These are phyloP conservation scores for Xylaria scruposa DNA, from an alignment of 495 filamentous ascomycete genomes.

Conservation along the genomic window DNA sequence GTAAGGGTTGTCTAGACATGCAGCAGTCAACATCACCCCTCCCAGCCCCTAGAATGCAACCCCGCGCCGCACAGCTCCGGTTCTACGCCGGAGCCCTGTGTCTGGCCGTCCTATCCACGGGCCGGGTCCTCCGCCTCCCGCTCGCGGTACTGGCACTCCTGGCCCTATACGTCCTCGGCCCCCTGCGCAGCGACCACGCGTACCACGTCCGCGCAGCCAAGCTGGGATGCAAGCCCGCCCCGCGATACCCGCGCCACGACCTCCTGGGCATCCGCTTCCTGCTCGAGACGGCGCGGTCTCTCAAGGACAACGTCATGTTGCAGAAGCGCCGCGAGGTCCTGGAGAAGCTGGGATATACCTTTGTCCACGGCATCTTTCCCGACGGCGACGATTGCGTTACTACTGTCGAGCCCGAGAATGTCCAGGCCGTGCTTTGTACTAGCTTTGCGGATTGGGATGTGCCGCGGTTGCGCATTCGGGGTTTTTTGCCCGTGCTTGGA, in stretches of 20 bases:
- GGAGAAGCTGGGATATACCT: too few species aligned
- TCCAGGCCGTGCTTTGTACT: slow-evolving; percentile 71
- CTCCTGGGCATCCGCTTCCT: slow-evolving; percentile 52
- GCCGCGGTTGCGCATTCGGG: slow-evolving; percentile 40
- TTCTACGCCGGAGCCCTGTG: slow-evolving; percentile 22
- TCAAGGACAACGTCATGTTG: slow-evolving; percentile 41
- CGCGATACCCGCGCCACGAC: slow-evolving; percentile 43
- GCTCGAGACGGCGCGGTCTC: slow-evolving; percentile 31
- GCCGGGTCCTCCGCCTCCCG: not conserved
- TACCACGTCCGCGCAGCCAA: slow-evolving; percentile 27
- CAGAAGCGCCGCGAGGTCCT: slow-evolving; percentile 33
- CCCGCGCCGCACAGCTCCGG: slow-evolving; percentile 24
- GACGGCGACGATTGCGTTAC: slow-evolving; percentile 42
- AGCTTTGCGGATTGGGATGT: slow-evolving; percentile 68
- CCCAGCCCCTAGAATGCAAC: not conserved
- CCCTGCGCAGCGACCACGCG: slow-evolving; percentile 27
- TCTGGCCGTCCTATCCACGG: not conserved
- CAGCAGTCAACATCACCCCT: too few species aligned
- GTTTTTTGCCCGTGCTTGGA: slow-evolving; percentile 45
- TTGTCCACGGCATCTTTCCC: slow-evolving; percentile 37
- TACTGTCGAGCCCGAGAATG: slow-evolving; percentile 76
- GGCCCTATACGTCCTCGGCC: slow-evolving; percentile 15
- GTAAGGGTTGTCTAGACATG: too few species aligned
- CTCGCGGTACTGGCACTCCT: slow-evolving; percentile 18
- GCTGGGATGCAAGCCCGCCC: slow-evolving; percentile 35